Base-by-base conservation (phyloP, 352 stramenopile species). In the Thraustotheca clavata region DNA sequence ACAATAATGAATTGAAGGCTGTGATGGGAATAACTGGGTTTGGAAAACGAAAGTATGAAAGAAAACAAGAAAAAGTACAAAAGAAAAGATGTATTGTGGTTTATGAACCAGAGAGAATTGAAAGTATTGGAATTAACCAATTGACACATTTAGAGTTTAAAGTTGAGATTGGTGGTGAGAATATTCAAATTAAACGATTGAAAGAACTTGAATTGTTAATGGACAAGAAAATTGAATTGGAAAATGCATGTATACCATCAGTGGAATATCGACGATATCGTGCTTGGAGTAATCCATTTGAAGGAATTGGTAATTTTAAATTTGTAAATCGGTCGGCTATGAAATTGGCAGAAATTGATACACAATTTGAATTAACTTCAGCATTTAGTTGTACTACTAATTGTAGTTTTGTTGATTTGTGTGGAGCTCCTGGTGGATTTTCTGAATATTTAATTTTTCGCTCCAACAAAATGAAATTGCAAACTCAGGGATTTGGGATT, bases 281-380 rank as follows among this genome's bases (percentile, higher is more conserved):
- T 70, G 7, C 38, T 27, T 1, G 36, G 86, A 38, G 72, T 26
- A 93, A 93, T 40, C 55, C 61, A 12, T 91, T 76, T 22, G 81
- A 93, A 60, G 39, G 59, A 11, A 41, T 93, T 18, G 83, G 83
- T 1, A 74, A 73, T 50, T 68, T 76, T 55, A 75, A 67, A 5
- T 93, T 93, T 35, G 62, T 93, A 54, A 91, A 91, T 47, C 80
- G 83, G 16, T 88, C 83, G 33, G 83, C 83, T 2, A 88, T 93
- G 78, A 93, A 93, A 55, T 69, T 93, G 43, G 83, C 77, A 49
- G 81, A 87, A 29, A 62, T 93, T 47, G 80, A 93, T 59, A 69
- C 81, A 47, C 55, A 88, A 9, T 88, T 89, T 35, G 20, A 69
- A 8, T 87, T 71, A 70, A 16, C 36, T 1, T 86, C 86, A n/a